phyloP scores from a whole-genome alignment of 108 stramenopile species.

The Bacterosira constricta region DNA sequence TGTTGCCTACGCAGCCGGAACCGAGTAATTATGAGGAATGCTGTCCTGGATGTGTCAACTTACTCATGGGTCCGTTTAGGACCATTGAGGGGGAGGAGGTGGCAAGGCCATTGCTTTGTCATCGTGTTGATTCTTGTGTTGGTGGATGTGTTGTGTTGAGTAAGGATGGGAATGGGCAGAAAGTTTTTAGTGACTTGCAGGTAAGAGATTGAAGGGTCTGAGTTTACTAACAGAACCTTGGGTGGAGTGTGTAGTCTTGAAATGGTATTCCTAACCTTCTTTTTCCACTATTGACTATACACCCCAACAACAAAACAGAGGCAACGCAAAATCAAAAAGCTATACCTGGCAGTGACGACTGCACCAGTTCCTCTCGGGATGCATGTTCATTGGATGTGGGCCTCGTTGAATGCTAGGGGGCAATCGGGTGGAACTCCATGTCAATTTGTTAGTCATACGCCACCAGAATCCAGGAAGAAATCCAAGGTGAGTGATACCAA shows the following conservation, averaged over 20 bases:
- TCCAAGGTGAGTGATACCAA: conserved; percentile 43
- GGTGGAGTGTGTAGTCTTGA: too few relatives aligned
- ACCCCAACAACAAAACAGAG: conserved; percentile 36
- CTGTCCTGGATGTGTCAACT: conserved; percentile 82
- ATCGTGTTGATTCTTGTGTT: conserved; percentile 87
- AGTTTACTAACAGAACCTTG: too few relatives aligned
- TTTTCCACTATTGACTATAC: background rate
- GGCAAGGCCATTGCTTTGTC: conserved; percentile 74
- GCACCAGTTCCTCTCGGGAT: conserved; percentile 83
- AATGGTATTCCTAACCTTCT: too few relatives aligned
- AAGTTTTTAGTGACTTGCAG: conserved; percentile 73
- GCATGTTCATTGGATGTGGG: conserved; percentile 94
- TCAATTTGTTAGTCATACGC: conserved; percentile 74
- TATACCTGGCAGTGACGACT: conserved; percentile 82
- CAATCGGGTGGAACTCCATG: conserved; percentile 81
- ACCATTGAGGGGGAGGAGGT: conserved; percentile 69
- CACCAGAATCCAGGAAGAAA: conserved; percentile 74
- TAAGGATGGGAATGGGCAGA: conserved; percentile 86
- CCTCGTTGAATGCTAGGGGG: conserved; percentile 59
- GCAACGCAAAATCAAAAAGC: conserved; percentile 82
- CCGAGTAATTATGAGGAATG: conserved; percentile 86
- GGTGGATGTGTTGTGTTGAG: conserved; percentile 89
- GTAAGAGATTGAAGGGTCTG: conserved; percentile 3
- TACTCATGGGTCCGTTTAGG: conserved; percentile 74
- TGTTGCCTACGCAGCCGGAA: conserved; percentile 91